Evolutionary conservation across 495 filamentous ascomycete genomes (phyloP), one percentile per base, ranked within the genome.

Genomic region (Neurospora sp.): DNA sequence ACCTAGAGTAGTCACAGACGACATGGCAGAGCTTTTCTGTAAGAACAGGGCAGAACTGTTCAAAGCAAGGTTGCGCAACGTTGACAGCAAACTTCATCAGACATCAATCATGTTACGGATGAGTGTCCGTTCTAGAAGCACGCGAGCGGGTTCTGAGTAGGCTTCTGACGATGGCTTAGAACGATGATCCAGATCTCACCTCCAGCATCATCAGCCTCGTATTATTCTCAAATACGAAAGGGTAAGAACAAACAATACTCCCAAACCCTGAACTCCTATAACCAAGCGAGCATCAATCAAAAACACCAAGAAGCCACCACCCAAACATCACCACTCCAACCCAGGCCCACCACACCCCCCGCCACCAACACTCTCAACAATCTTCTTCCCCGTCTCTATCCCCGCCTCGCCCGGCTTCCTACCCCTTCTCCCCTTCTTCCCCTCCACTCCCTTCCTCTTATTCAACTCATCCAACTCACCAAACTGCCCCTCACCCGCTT

Each of bases 401-500:
- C 80, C 40, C 78, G 77, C 69, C 81, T 79, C n/a, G 5, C 79
- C 77, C 1, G 77, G 74, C 72, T 76, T 83, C 81, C 82, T 84
- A 6, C 73, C 82, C 41, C 82, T 77, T 18, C 75, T 72, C 0
- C 82, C 86, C 71, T 77, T 81, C 66, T 84, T 84, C 11, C 77
- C 78, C 27, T 66, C 54, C 7, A 37, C 1, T 1, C 54, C 54
- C 7, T 66, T 66, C 1, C 27, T 66, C 54, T 66, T 66, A 37
- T 85, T 86, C 82, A 87, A 90, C 82, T 85, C 86, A 78, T 96
- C 94, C 72, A 95, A 78, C 78, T 90, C 90, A 39, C 84, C 86
- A 80, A 92, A 93, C 40, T 88, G 88, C 74, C 87, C 86, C 14
- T 79, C 80, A 5, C 81, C 82, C 4, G 86, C 85, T 79, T 94